Percentiles rank a stretch among this genome's conserved stretches.
phyloP scores from a whole-genome alignment of 148 eudicot genomes.

The Polygonum maritimum region DNA sequence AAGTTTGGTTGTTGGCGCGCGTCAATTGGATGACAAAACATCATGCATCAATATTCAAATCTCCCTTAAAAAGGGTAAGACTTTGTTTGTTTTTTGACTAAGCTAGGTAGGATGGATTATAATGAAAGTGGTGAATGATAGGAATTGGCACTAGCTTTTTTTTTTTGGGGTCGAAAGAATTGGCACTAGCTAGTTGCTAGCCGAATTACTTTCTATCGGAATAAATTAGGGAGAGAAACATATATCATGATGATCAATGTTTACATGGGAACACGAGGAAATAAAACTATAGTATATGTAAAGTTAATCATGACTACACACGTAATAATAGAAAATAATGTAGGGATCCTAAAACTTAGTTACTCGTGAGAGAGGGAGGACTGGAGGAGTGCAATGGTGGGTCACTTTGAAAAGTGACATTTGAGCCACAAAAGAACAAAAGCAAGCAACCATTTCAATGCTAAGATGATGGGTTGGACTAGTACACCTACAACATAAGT shows the following conservation, averaged over 20 bases:
- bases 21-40: background rate
- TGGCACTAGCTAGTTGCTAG: background rate
- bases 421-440: constrained; percentile 15
- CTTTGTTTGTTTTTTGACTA: background rate
- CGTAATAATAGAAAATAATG: background rate
- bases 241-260: constrained; percentile 5
- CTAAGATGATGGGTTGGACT: constrained; percentile 14
- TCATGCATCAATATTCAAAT: background rate
- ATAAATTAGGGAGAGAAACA: background rate
- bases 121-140: background rate
- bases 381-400: constrained; percentile 2
- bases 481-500: constrained; percentile 7
- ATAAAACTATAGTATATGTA: background rate
- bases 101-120: background rate
- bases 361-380: background rate
- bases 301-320: background rate
- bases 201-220: background rate
- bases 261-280: background rate
- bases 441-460: constrained; percentile 17
- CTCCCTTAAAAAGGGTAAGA: background rate
- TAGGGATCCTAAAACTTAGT: background rate
- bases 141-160: background rate
- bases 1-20: background rate
- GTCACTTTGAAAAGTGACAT: constrained; percentile 4
- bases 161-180: too few species aligned